A percentile compares a stretch with the other conserved stretches of the same genome.
These are phyloP conservation scores for Oxytropis ochrocephala DNA, from an alignment of 306 rosid genomes.

Conservation along the genomic window DNA sequence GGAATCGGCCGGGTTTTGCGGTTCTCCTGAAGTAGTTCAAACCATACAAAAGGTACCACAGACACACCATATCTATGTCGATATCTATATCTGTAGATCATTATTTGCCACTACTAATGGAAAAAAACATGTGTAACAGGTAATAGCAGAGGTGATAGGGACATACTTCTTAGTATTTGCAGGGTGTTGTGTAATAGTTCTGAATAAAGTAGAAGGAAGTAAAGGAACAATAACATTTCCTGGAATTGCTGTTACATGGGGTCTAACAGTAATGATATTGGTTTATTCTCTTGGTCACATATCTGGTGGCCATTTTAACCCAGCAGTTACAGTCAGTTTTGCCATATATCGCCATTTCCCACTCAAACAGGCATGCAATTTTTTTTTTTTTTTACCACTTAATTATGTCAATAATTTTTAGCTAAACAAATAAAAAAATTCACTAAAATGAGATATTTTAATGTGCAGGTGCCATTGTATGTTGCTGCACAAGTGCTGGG, in stretches of 20 bases:
- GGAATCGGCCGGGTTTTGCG: not conserved
- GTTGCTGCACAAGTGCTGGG: constrained; percentile 41
- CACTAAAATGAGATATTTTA: not conserved
- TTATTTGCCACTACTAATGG: not conserved
- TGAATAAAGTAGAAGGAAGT: constrained; percentile 34
- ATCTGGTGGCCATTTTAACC: constrained; percentile 69
- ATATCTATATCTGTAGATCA: too few relatives aligned
- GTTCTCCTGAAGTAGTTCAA: constrained; percentile 29
- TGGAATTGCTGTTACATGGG: constrained; percentile 46
- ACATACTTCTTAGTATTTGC: constrained; percentile 53
- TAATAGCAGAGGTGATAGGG: constrained; percentile 58
- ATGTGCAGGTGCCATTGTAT: constrained; percentile 50
- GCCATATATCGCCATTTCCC: constrained; percentile 48
- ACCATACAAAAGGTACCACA: constrained; percentile 41
- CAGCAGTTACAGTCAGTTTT: constrained; percentile 45
- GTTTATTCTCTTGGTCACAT: constrained; percentile 55
- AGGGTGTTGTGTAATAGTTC: constrained; percentile 46
- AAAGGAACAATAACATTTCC: constrained; percentile 54
- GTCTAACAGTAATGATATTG: constrained; percentile 43
- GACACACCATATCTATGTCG: too few relatives aligned
- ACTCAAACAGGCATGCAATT: constrained; percentile 23
- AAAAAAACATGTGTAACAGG: constrained; percentile 23
- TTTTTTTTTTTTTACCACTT: too few relatives aligned
- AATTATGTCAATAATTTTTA: too few relatives aligned
- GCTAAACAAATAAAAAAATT: not conserved